These are phyloP conservation scores for Fraxinus anomala DNA, from an alignment of 257 asterid genomes.

Conservation along the genomic window DNA sequence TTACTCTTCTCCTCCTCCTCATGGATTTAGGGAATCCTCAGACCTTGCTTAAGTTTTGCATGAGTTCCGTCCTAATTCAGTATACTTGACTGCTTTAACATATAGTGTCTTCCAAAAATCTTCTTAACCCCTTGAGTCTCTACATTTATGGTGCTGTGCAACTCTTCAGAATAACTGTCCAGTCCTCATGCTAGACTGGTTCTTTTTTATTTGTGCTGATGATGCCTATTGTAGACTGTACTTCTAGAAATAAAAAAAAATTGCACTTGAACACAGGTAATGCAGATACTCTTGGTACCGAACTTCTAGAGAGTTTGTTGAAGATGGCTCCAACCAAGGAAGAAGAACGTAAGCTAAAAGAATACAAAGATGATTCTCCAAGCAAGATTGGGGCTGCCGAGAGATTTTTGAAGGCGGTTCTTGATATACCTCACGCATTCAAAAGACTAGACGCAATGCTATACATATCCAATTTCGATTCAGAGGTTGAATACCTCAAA, in stretches of 20 bases:
- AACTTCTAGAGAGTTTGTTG: slow-evolving; percentile 85
- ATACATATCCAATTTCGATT: slow-evolving; percentile 71
- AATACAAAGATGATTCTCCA: slow-evolving; percentile 68
- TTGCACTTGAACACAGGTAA: slow-evolving; percentile 60
- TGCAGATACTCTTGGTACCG: slow-evolving; percentile 74
- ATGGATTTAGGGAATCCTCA: neutral
- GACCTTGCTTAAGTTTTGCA: neutral
- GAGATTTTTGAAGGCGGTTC: slow-evolving; percentile 75
- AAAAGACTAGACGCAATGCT: slow-evolving; percentile 91
- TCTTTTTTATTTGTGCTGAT: slow-evolving; percentile 1
- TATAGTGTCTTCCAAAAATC: neutral
- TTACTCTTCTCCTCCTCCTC: neutral
- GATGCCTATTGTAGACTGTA: neutral
- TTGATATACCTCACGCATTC: slow-evolving; percentile 84
- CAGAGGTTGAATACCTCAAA: slow-evolving; percentile 84
- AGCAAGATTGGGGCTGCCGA: slow-evolving; percentile 87
- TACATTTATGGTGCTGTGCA: too few species aligned
- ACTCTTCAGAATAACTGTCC: neutral
- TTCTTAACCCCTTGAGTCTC: neutral
- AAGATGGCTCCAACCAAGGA: slow-evolving; percentile 96
- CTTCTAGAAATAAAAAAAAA: slow-evolving; percentile 5
- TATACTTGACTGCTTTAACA: neutral
- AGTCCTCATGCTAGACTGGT: neutral
- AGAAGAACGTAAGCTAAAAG: slow-evolving; percentile 85
- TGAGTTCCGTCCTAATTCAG: neutral